Conservation (phyloP, 768 basidiomycete genomes). For the Mycena epipterygia region DNA sequence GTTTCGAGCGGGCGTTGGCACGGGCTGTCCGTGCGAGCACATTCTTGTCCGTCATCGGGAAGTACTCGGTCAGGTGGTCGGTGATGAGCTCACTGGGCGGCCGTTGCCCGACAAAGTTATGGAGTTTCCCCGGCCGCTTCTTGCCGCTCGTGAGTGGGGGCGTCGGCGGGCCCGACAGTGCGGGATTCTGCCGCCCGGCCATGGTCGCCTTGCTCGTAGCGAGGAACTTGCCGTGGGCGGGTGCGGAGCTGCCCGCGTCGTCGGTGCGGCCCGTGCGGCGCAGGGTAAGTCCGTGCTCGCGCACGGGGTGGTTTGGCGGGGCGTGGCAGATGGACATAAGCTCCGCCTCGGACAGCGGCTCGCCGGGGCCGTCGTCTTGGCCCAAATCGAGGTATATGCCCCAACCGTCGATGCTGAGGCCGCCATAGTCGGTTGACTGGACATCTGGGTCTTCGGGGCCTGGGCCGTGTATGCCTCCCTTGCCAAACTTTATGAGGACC, state of each 20-base stretch:
- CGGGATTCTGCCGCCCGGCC: constrained; percentile 40
- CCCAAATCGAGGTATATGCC: constrained; percentile 81
- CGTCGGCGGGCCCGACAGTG: constrained; percentile 43
- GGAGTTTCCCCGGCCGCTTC: constrained; percentile 78
- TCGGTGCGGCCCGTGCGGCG: constrained; percentile 65
- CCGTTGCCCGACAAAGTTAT: constrained; percentile 98
- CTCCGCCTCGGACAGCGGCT: constrained; percentile 85
- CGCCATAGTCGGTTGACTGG: constrained; percentile 79
- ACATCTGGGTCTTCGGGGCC: constrained; percentile 61
- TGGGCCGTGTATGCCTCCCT: constrained; percentile 60
- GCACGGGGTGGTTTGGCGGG: constrained; percentile 80
- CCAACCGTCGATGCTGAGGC: constrained; percentile 91
- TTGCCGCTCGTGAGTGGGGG: constrained; percentile 47
- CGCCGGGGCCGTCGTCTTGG: constrained; percentile 67
- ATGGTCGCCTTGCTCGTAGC: constrained; percentile 50
- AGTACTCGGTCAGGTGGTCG: constrained; percentile 93
- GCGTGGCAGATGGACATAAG: constrained; percentile 88
- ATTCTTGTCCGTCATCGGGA: constrained; percentile 94
- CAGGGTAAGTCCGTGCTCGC: constrained; percentile 84
- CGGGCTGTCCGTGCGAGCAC: constrained; percentile 88
- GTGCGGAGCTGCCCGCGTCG: constrained; percentile 56
- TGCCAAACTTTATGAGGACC: constrained; percentile 92
- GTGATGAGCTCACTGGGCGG: constrained; percentile 98
- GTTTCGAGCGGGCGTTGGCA: constrained; percentile 52
- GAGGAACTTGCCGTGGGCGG: constrained; percentile 42